Percentiles rank a stretch among this genome's conserved stretches.
These are phyloP conservation scores for Cyathus striatus DNA, from an alignment of 768 basidiomycete genomes.

Conservation along the genomic window DNA sequence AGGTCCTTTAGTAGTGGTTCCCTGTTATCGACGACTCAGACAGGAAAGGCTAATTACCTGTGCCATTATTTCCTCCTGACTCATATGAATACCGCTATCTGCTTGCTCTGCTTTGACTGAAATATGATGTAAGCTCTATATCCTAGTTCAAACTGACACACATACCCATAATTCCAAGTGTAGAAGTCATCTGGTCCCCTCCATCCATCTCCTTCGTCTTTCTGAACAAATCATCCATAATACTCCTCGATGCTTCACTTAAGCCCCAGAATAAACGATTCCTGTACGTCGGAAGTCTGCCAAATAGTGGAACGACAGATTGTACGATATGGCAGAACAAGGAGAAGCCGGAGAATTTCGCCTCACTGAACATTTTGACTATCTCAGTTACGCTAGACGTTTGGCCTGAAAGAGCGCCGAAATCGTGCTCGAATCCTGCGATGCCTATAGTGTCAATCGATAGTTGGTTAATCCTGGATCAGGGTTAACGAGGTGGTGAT, in stretches of 20 bases:
- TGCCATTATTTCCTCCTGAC: constrained; percentile 35
- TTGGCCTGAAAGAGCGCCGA: constrained; percentile 37
- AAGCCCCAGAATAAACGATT: constrained; percentile 16
- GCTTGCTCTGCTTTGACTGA: constrained; percentile 29
- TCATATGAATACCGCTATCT: constrained; percentile 19
- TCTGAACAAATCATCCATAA: constrained; percentile 22
- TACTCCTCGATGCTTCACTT: constrained; percentile 13
- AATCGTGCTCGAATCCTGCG: constrained; percentile 46
- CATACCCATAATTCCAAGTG: constrained; percentile 19
- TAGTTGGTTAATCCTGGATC: background rate
- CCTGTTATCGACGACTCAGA: background rate
- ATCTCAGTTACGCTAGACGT: constrained; percentile 21
- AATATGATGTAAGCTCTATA: background rate
- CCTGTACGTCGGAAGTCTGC: constrained; percentile 19
- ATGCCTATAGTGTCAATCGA: constrained; percentile 46
- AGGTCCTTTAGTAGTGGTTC: background rate
- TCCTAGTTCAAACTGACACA: background rate
- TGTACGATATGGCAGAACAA: constrained; percentile 12
- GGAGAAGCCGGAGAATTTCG: constrained; percentile 9
- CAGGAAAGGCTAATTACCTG: constrained; percentile 16
- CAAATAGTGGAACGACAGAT: constrained; percentile 19
- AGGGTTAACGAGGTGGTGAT: background rate
- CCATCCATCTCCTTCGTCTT: constrained; percentile 14
- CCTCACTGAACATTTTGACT: constrained; percentile 21
- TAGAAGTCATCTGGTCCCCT: constrained; percentile 11